A percentile compares a stretch with the other conserved stretches of the same genome.
Evolutionary conservation across 192 early-diverging fungal species (phyloP).

Genomic region (Rhizophagus clarus): DNA sequence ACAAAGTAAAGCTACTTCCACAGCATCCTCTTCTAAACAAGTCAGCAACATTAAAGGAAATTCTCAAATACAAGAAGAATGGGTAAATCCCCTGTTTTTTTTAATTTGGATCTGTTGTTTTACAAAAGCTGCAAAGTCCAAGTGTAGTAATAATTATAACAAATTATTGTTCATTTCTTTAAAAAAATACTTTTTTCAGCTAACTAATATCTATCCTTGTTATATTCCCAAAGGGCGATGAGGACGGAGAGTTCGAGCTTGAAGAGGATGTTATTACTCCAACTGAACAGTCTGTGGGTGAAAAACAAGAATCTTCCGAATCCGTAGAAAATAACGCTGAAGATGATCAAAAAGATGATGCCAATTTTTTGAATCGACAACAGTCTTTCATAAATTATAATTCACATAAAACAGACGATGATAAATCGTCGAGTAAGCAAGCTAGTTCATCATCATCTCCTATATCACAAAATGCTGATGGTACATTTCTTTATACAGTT

Average conservation of each 20-base stretch:
- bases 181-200: neutral
- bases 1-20: neutral
- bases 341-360: constrained; percentile 8
- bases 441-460: neutral
- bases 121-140: neutral
- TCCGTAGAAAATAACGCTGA: neutral
- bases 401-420: neutral
- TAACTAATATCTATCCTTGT: neutral
- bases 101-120: neutral
- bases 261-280: constrained; percentile 19
- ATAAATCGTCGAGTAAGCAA: neutral
- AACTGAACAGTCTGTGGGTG: neutral
- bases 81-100: neutral
- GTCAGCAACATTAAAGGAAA: neutral
- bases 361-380: neutral
- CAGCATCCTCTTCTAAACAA: neutral
- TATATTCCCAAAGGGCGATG: constrained; percentile 15
- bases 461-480: neutral
- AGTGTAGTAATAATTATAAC: too few species aligned
- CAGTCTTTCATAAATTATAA: neutral
- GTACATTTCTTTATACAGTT: neutral
- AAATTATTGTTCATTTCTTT: neutral
- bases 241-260: constrained; percentile 34
- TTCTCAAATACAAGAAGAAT: neutral
- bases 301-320: neutral